Conservation (phyloP, 1,284 basidiomycete genomes). For the Golubevia sp. region DNA sequence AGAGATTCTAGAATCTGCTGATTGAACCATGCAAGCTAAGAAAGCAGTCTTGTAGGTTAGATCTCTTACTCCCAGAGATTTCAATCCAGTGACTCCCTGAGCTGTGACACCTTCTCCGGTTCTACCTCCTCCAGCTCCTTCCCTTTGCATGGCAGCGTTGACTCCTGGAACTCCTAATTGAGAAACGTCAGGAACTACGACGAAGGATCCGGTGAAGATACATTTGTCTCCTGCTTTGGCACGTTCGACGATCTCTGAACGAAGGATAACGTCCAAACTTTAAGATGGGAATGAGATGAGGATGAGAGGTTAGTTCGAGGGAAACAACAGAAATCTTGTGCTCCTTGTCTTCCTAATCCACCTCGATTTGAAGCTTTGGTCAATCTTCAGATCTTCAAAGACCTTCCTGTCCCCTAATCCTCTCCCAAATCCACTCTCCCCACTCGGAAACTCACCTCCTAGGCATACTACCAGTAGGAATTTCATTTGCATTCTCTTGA, state of each 20-base stretch:
- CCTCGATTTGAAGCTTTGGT: too few relatives aligned
- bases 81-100: constrained; percentile 55
- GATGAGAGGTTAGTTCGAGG: background rate
- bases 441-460: constrained; percentile 14
- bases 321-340: background rate
- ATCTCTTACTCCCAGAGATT: constrained; percentile 56
- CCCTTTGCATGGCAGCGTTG: constrained; percentile 58
- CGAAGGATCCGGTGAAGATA: constrained; percentile 57
- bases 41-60: constrained; percentile 60
- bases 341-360: too few relatives aligned
- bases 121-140: constrained; percentile 34
- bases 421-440: background rate
- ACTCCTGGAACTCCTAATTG: constrained; percentile 58
- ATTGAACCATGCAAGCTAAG: constrained; percentile 58
- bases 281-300: constrained; percentile 7
- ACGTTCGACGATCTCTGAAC: constrained; percentile 56
- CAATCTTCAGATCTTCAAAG: too few relatives aligned
- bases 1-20: constrained; percentile 35
- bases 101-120: constrained; percentile 42
- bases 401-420: background rate
- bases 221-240: constrained; percentile 61
- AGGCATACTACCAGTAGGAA: constrained; percentile 57
- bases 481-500: constrained; percentile 60
- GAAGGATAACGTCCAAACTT: constrained; percentile 56
- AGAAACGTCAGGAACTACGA: constrained; percentile 58